phyloP scores from a whole-genome alignment of 1,284 basidiomycete species.

The Irpex sp. region DNA sequence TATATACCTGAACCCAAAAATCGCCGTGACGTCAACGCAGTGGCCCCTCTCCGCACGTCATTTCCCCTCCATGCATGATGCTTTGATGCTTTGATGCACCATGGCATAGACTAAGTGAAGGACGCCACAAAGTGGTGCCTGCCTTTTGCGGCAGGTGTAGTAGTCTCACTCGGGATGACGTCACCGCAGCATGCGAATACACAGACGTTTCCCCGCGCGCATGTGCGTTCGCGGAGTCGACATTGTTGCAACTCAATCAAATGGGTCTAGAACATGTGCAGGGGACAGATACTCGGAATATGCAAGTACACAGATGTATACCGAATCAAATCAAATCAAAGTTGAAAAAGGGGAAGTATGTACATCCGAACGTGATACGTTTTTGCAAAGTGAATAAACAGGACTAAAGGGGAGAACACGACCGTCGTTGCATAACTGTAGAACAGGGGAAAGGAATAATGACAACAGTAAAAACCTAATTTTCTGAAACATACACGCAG shows the following conservation, averaged over 20 bases:
- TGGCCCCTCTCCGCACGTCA: background rate
- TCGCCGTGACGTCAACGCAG: slow-evolving; percentile 1
- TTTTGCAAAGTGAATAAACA: background rate
- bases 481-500: background rate
- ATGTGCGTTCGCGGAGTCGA: background rate
- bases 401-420: background rate
- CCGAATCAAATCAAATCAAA: background rate
- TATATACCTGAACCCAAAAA: slow-evolving; percentile 4
- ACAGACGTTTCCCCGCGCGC: background rate
- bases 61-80: background rate
- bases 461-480: background rate
- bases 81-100: too few species aligned
- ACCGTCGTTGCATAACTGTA: background rate
- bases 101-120: background rate
- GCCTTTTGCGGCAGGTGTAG: background rate
- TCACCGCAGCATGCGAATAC: slow-evolving; percentile 5
- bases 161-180: slow-evolving; percentile 5
- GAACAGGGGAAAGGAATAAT: background rate
- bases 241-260: background rate
- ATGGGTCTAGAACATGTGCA: background rate
- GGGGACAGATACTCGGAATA: too few species aligned
- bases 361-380: background rate
- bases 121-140: background rate
- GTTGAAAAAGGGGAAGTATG: slow-evolving; percentile 1
- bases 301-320: background rate